Base-by-base conservation (phyloP, 257 asterid species). In the Gentiana straminea region DNA sequence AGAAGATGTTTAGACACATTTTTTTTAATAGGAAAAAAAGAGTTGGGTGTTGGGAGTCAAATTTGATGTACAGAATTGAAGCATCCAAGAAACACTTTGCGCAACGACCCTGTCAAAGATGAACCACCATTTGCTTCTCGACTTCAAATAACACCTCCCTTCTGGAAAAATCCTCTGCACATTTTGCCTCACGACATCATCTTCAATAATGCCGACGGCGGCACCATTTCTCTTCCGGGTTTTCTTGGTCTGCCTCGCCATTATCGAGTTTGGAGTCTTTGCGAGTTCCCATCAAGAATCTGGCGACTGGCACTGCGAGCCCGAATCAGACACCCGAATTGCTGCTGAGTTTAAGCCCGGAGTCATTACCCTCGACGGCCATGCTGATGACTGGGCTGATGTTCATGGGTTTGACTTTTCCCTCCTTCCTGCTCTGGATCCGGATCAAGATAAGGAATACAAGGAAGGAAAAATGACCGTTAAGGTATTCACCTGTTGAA, bases 351-450 rank as follows among this genome's bases (percentile, higher is more conserved):
- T 81, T 75, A 60, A 53, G 60, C 94, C 94, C 41, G 96, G 94
- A 33, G 32, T 79, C 35, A 62, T 84, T 13, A 86, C 96, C 3
- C 76, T 84, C 12, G 92, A 86, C 38, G 96, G 96, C 15, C 91
- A 55, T 48, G 83, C 78, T 2, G 81, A 76, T 33, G 94, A 86
- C 33, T 86, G 96, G 96, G 72, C 66, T 3, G 76, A 69, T 35
- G 57, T 86, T 38, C 80, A 81, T 15, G 94, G 96, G 24, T 86
- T 78, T 59, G 94, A 86, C 55, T 86, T 86, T 59, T 76, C 95
- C 13, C 77, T 86, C 50, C 84, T 84, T 54, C 91, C 91, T n/a
- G 95, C 94, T 45, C 81, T 86, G 12, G 94, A 84, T 54, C 95
- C 95, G 1, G 93, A 86, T 75, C 79, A 81, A 58, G 95, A 86